Base-by-base conservation (phyloP, 129 eudicot species). In the Chrysanthemum lavandulifolium region DNA sequence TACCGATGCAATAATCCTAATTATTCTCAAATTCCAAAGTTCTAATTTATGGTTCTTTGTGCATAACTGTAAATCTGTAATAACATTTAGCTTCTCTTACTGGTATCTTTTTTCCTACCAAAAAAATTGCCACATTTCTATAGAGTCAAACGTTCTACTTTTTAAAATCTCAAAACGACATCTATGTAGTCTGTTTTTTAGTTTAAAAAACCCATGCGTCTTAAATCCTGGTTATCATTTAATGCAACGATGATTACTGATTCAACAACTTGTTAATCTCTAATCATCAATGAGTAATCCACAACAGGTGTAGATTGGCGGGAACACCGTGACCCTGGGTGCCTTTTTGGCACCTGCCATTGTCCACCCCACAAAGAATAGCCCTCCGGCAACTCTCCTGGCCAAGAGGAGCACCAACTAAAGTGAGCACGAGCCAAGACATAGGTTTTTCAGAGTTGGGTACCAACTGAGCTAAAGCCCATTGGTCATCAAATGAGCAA, bases 211-310 rank as follows among this genome's bases (percentile, higher is more conserved):
- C 6, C 16, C 2, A 63, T 10, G 19, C 6, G 66, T 54, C 18
- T 62, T 51, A 56, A 19, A 43, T 9, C 23, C 12, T 6, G 13
- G 9, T 45, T 9, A 25, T 11, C 33, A 18, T 55, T 45, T 13
- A 66, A 43, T 19, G 43, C 47, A 57, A 69, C 1, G 16, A 12
- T 51, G 2, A 7, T 40, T 40, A 7, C 47, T 1, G 10, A 40
- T 7, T 29, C 64, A 61, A 67, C 45, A 21, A 67, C 69, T 14
- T 56, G 1, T 23, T 48, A 5, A 36, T 27, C 18, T 16, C 36
- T 52, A 7, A 71, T 64, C 51, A 47, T 55, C 82, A 72, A 78
- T 5, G 14, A 55, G 70, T 67, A 77, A 54, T 27, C n/a, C n/a
- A n/a, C n/a, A n/a, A n/a, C n/a, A n/a, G n/a, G n/a, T n/a, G n/a